phyloP scores from a whole-genome alignment of 331 rosid species.

The Quercus lobata region DNA sequence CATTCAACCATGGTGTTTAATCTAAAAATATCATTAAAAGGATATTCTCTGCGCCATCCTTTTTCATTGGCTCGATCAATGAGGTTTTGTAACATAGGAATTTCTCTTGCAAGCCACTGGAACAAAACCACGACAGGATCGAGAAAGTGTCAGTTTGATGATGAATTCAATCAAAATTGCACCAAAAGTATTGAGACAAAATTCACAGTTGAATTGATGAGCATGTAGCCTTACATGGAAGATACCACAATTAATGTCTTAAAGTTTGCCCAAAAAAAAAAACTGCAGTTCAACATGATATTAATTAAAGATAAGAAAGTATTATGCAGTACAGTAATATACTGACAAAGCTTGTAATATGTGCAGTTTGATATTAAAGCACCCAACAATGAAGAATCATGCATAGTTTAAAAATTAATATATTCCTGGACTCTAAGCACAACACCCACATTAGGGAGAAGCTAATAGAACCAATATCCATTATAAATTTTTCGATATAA shows the following conservation, averaged over 20 bases:
- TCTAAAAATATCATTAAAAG: conserved; percentile 35
- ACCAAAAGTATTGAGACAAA: neutral
- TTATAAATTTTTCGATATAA: no score
- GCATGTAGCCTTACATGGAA: neutral
- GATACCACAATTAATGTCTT: neutral
- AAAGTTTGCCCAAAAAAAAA: neutral
- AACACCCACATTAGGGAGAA: no score
- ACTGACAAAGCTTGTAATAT: no score
- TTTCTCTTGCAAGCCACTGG: conserved; percentile 74
- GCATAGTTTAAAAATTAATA: no score
- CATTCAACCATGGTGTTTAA: neutral
- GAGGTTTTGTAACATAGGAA: conserved; percentile 46
- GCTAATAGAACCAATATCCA: no score
- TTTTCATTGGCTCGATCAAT: conserved; percentile 84
- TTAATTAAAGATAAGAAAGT: neutral
- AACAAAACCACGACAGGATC: conserved; percentile 27
- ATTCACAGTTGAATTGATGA: neutral
- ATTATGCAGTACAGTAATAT: no score
- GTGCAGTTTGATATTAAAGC: no score
- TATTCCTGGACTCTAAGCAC: no score
- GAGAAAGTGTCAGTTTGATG: conserved; percentile 19
- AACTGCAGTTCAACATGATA: no score
- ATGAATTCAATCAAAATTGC: conserved; percentile 13
- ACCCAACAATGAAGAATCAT: no score
- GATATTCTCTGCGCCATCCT: conserved; percentile 97